Percentiles rank a stretch among this genome's conserved stretches.
These are phyloP conservation scores for Fusarium redolens DNA, from an alignment of 2,329 filamentous ascomycete genomes.

Conservation along the genomic window DNA sequence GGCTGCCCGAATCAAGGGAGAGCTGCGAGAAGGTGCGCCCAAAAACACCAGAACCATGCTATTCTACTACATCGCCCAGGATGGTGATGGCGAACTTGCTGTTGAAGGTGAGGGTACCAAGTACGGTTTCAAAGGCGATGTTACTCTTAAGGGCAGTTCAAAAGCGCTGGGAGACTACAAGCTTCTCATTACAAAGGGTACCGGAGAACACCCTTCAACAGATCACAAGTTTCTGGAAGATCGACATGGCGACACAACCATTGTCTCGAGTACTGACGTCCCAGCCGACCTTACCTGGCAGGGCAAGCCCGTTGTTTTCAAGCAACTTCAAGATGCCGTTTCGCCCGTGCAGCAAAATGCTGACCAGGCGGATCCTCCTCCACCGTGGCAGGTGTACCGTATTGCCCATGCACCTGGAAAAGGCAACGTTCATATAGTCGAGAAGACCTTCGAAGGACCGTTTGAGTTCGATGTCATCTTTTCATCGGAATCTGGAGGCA, in stretches of 20 bases:
- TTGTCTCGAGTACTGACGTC: slow-evolving; percentile 77
- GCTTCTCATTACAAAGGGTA: slow-evolving; percentile 79
- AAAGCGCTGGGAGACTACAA: slow-evolving; percentile 81
- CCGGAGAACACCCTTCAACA: slow-evolving; percentile 70
- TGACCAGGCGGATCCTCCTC: slow-evolving; percentile 75
- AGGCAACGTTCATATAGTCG: slow-evolving; percentile 88
- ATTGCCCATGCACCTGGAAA: slow-evolving; percentile 73
- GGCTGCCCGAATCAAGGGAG: slow-evolving; percentile 88
- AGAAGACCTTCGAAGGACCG: slow-evolving; percentile 89
- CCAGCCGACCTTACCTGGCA: slow-evolving; percentile 84
- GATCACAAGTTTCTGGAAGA: slow-evolving; percentile 73
- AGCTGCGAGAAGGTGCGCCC: slow-evolving; percentile 75
- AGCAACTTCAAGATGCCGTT: slow-evolving; percentile 63
- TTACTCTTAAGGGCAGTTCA: slow-evolving; percentile 78
- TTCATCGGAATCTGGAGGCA: slow-evolving; percentile 77
- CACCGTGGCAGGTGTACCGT: slow-evolving; percentile 87
- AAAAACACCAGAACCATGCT: slow-evolving; percentile 78
- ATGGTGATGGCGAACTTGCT: slow-evolving; percentile 76
- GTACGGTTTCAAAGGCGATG: slow-evolving; percentile 66
- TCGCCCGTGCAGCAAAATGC: slow-evolving; percentile 61
- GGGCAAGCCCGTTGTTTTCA: slow-evolving; percentile 73
- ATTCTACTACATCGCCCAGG: slow-evolving; percentile 84
- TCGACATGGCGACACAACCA: slow-evolving; percentile 79
- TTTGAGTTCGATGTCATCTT: slow-evolving; percentile 97
- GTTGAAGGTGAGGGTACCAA: slow-evolving; percentile 65